phyloP scores from a whole-genome alignment of 352 stramenopile genomes.

The Pythium folliculosum region DNA sequence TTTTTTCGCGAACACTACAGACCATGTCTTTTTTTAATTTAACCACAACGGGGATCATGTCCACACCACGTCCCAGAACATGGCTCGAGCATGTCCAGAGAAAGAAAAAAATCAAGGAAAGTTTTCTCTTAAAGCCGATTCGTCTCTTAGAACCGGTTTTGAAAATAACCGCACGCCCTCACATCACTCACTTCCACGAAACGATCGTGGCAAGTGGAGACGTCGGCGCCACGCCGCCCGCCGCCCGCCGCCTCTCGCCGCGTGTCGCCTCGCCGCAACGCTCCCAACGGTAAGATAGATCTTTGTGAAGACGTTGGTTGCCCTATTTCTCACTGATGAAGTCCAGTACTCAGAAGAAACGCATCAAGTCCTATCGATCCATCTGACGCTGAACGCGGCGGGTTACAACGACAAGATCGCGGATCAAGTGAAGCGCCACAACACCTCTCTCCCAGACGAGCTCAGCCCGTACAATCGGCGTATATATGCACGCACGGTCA shows the following conservation, averaged over 20 bases:
- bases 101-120: not conserved
- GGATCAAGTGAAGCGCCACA: not conserved
- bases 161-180: conserved; percentile 1
- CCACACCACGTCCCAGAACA: not conserved
- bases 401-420: not conserved
- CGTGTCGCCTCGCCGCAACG: too few species aligned
- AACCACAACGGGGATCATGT: not conserved
- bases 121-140: not conserved
- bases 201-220: not conserved
- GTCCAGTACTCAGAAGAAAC: not conserved
- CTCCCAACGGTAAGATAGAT: too few species aligned
- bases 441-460: not conserved
- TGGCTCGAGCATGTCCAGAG: not conserved
- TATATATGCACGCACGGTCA: not conserved
- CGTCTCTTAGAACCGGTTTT: not conserved
- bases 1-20: not conserved
- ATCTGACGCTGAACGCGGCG: not conserved
- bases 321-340: not conserved
- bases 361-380: not conserved
- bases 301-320: too few species aligned
- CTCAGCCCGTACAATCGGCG: not conserved
- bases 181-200: not conserved
- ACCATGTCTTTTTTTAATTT: not conserved
- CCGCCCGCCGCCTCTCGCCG: too few species aligned
- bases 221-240: too few species aligned